Base-by-base conservation (phyloP, 2,329 filamentous ascomycete genomes). In the Nemania abortiva region DNA sequence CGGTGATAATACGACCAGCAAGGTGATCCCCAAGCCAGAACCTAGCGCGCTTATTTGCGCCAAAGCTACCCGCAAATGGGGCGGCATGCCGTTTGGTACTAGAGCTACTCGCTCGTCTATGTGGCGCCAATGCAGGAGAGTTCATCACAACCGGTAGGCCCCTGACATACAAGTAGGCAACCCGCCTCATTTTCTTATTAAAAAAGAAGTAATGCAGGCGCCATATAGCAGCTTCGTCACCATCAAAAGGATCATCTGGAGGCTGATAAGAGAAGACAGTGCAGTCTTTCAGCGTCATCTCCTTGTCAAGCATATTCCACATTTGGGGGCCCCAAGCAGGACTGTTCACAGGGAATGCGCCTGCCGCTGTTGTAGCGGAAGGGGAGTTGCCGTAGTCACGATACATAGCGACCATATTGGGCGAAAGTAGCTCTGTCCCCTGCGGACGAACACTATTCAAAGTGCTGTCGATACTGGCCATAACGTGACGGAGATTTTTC, bases 171-270 rank as follows among this genome's bases (percentile, higher is more conserved):
- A 99, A 84, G 79, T 99, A 99, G 69, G 94, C 95, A 20, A 99
- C 95, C 50, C 96, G 90, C 84, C 98, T 98, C 77, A 91, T 88
- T 29, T 90, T 86, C 77, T 95, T 95, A 85, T 97, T 98, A 87
- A 98, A 98, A 81, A 98, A 97, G 84, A 99, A 97, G 81, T 97
- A 98, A 80, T 98, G 95, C 71, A 95, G 87, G 58, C 93, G 94
- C 95, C 95, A 99, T 71, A 99, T 95, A 10, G 95, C 92, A 70
- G 93, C 93, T 77, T 98, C 94, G 70, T 97, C 95, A 71, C 94
- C 94, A 75, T 95, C 92, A 76, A 97, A 97, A 0, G 94, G 94
- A 77, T 97, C 95, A 70, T 95, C 93, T 49, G 94, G 91, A 0
- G 96, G 96, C 60, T 92, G 89, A 82, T 97, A 99, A 65, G 91